phyloP scores from a whole-genome alignment of 768 basidiomycete genomes.

The Tephrocybe sp. region DNA sequence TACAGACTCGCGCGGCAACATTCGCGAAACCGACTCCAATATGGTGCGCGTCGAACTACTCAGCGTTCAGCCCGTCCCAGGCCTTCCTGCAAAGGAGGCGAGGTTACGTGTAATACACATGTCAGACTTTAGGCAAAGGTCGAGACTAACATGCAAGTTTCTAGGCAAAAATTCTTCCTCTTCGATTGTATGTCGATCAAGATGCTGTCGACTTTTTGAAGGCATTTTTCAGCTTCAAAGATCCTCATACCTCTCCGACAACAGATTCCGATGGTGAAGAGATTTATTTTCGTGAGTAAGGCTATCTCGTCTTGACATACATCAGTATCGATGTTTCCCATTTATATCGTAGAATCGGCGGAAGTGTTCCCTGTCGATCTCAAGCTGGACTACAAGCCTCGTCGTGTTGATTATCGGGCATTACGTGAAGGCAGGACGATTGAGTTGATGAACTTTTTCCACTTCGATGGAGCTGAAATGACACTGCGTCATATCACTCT shows the following conservation, averaged over 20 bases:
- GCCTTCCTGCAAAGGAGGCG: constrained; percentile 68
- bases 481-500: constrained; percentile 90
- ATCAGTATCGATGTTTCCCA: background rate
- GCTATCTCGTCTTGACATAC: background rate
- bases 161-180: constrained; percentile 86
- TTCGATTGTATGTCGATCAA: constrained; percentile 94
- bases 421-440: constrained; percentile 88
- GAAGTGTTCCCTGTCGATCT: constrained; percentile 94
- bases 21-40: constrained; percentile 86
- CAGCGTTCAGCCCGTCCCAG: constrained; percentile 69
- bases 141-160: background rate
- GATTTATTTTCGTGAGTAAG: constrained; percentile 67
- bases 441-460: constrained; percentile 99
- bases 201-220: constrained; percentile 98
- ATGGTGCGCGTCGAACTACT: constrained; percentile 89
- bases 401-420: constrained; percentile 91
- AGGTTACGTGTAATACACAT: constrained; percentile 69
- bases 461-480: constrained; percentile 99
- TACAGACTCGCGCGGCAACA: constrained; percentile 81
- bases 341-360: constrained; percentile 64
- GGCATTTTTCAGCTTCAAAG: constrained; percentile 89
- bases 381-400: constrained; percentile 97
- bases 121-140: background rate
- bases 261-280: constrained; percentile 43
- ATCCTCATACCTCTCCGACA: constrained; percentile 43